phyloP scores from a whole-genome alignment of 2,329 filamentous ascomycete species.

The Colletotrichum sublineola region DNA sequence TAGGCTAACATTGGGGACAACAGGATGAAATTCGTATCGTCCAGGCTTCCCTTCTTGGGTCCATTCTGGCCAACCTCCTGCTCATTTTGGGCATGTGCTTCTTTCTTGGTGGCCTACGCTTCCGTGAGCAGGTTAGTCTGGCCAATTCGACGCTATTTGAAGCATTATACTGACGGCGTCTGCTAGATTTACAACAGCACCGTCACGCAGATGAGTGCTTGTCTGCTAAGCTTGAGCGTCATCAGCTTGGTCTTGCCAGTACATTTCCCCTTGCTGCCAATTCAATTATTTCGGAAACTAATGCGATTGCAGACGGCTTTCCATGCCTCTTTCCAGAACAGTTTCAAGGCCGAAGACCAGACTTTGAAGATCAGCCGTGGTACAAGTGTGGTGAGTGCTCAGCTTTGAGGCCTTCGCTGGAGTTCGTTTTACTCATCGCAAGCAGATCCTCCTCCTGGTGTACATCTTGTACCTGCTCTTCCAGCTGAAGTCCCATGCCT shows the following conservation, averaged over 20 bases:
- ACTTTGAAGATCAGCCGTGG: slow-evolving; percentile 90
- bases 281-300: slow-evolving; percentile 58
- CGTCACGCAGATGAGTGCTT: slow-evolving; percentile 96
- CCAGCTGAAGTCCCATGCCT: slow-evolving; percentile 91
- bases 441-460: slow-evolving; percentile 80
- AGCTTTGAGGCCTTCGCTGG: neutral
- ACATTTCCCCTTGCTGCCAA: slow-evolving; percentile 48
- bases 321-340: slow-evolving; percentile 83
- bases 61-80: slow-evolving; percentile 88
- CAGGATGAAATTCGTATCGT: slow-evolving; percentile 89
- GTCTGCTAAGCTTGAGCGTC: slow-evolving; percentile 89
- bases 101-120: slow-evolving; percentile 86
- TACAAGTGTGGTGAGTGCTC: slow-evolving; percentile 80
- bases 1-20: slow-evolving; percentile 17
- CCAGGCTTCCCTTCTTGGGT: slow-evolving; percentile 89
- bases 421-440: slow-evolving; percentile 21
- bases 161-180: neutral
- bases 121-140: slow-evolving; percentile 79
- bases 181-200: slow-evolving; percentile 89
- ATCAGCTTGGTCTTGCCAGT: slow-evolving; percentile 89
- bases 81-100: slow-evolving; percentile 95
- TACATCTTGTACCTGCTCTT: slow-evolving; percentile 89
- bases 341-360: slow-evolving; percentile 71
- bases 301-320: slow-evolving; percentile 77
- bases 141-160: neutral